A percentile compares a stretch with the other conserved stretches of the same genome.
Evolutionary conservation across 768 basidiomycete species (phyloP).

Genomic region (Cyclocybe cylindracea): DNA sequence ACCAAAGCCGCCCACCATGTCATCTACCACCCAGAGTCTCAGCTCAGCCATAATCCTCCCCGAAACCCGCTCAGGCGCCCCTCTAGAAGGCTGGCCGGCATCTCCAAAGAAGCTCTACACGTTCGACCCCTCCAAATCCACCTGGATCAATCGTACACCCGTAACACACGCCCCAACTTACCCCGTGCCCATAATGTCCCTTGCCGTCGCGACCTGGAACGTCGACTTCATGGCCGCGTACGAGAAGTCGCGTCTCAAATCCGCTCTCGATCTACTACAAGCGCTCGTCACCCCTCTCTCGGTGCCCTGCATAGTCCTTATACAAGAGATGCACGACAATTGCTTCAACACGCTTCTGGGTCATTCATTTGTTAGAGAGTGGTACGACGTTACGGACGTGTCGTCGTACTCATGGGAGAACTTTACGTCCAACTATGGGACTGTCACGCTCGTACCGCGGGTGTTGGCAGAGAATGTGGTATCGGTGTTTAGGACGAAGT

Average conservation of each 20-base stretch:
- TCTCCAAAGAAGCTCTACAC: neutral
- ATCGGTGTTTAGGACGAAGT: conserved; percentile 10
- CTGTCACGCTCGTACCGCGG: conserved; percentile 10
- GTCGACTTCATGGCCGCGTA: conserved; percentile 11
- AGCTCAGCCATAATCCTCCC: too few relatives aligned
- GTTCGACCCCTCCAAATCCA: neutral
- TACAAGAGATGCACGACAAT: conserved; percentile 12
- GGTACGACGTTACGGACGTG: conserved; percentile 9
- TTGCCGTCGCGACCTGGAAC: conserved; percentile 15
- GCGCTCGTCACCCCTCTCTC: neutral
- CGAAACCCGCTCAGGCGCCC: too few relatives aligned
- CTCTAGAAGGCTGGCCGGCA: neutral
- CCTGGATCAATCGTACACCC: neutral
- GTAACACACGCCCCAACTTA: neutral
- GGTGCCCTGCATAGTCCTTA: conserved; percentile 7
- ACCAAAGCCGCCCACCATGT: too few relatives aligned
- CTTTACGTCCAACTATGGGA: conserved; percentile 5
- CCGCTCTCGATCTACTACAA: conserved; percentile 7
- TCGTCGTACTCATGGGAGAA: conserved; percentile 7
- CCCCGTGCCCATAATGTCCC: neutral
- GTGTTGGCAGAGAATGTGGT: neutral
- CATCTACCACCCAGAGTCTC: too few relatives aligned
- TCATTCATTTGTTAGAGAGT: conserved; percentile 8
- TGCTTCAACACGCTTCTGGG: conserved; percentile 5
- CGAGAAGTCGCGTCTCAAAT: conserved; percentile 4